phyloP scores from a whole-genome alignment of 2,329 filamentous ascomycete species.

The Ophiostoma ulmi region DNA sequence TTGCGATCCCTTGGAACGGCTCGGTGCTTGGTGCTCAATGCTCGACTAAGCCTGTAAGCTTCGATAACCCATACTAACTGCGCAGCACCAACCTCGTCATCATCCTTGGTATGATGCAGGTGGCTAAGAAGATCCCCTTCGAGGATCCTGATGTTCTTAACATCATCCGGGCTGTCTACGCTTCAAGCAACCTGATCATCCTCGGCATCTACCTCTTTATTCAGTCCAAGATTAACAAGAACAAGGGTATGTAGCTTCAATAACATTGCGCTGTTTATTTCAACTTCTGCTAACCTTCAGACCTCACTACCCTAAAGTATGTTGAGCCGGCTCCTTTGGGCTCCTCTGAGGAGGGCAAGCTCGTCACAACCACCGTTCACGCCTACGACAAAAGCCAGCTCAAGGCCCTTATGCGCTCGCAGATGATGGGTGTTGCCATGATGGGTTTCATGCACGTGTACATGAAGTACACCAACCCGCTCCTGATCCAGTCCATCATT shows the following conservation, averaged over 20 bases:
- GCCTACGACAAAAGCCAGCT: slow-evolving; percentile 90
- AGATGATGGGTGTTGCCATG: slow-evolving; percentile 95
- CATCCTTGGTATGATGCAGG: slow-evolving; percentile 97
- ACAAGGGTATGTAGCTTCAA: slow-evolving; percentile 65
- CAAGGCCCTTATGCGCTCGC: slow-evolving; percentile 76
- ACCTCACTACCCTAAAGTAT: slow-evolving; percentile 96
- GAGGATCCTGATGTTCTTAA: slow-evolving; percentile 67
- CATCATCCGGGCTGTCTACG: slow-evolving; percentile 50
- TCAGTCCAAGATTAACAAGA: slow-evolving; percentile 80
- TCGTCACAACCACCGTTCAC: slow-evolving; percentile 92
- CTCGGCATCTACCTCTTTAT: slow-evolving; percentile 78
- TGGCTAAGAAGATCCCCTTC: slow-evolving; percentile 91
- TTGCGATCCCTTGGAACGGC: not conserved
- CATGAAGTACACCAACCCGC: slow-evolving; percentile 99
- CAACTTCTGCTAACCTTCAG: slow-evolving; percentile 36
- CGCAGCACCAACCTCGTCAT: slow-evolving; percentile 82
- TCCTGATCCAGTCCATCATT: slow-evolving; percentile 97
- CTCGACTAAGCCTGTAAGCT: not conserved
- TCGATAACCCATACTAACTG: slow-evolving; percentile 26
- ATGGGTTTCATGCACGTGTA: slow-evolving; percentile 98
- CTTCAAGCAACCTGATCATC: slow-evolving; percentile 72
- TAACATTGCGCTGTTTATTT: too few species aligned
- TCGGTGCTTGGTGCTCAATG: not conserved
- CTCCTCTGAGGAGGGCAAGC: slow-evolving; percentile 88
- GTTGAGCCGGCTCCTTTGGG: slow-evolving; percentile 94